phyloP scores from a whole-genome alignment of 1,284 basidiomycete species.

The Ustilago esculenta region DNA sequence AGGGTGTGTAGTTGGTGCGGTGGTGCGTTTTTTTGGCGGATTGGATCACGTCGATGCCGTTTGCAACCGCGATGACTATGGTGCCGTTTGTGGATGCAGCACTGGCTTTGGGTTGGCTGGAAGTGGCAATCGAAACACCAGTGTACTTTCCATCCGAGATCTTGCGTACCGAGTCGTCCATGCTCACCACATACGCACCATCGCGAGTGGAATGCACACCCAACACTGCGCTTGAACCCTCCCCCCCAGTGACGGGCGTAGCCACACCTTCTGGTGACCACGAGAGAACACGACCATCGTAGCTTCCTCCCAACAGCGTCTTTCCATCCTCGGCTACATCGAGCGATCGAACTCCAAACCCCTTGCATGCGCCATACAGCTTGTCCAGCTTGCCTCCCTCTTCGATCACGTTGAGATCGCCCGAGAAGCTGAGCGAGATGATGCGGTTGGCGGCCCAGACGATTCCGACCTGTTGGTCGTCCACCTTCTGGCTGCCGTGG shows the following conservation, averaged over 20 bases:
- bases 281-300: slow-evolving; percentile 81
- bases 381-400: slow-evolving; percentile 31
- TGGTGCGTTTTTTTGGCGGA: slow-evolving; percentile 37
- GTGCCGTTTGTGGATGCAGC: slow-evolving; percentile 29
- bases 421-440: slow-evolving; percentile 85
- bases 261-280: slow-evolving; percentile 69
- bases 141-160: slow-evolving; percentile 26
- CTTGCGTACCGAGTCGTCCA: slow-evolving; percentile 54
- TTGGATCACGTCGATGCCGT: slow-evolving; percentile 73
- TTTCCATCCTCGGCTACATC: slow-evolving; percentile 26
- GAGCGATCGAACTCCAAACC: slow-evolving; percentile 41
- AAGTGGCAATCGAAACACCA: slow-evolving; percentile 62
- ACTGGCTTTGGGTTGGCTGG: slow-evolving; percentile 76
- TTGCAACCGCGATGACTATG: slow-evolving; percentile 78
- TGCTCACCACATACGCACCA: slow-evolving; percentile 32
- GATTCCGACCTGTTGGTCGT: slow-evolving; percentile 82
- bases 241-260: slow-evolving; percentile 71
- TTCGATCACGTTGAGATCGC: slow-evolving; percentile 77
- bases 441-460: slow-evolving; percentile 78
- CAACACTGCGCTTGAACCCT: slow-evolving; percentile 79
- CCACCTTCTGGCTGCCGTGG: slow-evolving; percentile 42
- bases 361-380: slow-evolving; percentile 47
- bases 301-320: slow-evolving; percentile 69
- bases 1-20: slow-evolving; percentile 37
- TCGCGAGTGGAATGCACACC: slow-evolving; percentile 70